These are phyloP conservation scores for Russula vinacea DNA, from an alignment of 768 basidiomycete species.

Conservation along the genomic window DNA sequence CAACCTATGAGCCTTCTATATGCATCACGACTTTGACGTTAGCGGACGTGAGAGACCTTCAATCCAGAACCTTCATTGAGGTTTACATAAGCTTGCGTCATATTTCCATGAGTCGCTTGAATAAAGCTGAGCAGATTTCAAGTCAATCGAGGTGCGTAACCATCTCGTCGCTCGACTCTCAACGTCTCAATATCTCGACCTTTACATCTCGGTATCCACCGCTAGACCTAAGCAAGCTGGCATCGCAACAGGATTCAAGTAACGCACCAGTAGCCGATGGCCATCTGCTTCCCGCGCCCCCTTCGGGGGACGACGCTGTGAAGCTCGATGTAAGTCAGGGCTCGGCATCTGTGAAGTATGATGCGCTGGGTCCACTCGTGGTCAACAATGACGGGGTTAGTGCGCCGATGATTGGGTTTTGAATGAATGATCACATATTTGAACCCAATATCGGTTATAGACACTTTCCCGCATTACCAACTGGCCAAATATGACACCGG, in stretches of 20 bases:
- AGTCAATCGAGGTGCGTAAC: background rate
- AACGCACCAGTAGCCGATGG: background rate
- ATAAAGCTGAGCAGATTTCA: background rate
- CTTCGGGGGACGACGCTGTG: background rate
- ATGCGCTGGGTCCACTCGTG: constrained; percentile 20
- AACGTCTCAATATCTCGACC: too few relatives aligned
- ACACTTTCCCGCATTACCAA: constrained; percentile 27
- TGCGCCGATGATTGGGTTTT: background rate
- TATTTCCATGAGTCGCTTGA: background rate
- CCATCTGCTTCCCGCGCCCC: constrained; percentile 13
- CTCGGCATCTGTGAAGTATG: constrained; percentile 21
- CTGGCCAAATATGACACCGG: constrained; percentile 24
- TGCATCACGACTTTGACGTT: background rate
- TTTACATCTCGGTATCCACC: too few relatives aligned
- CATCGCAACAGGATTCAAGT: constrained; percentile 2
- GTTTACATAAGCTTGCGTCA: constrained; percentile 22
- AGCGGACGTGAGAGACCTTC: background rate
- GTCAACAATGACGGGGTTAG: constrained; percentile 27
- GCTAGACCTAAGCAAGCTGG: constrained; percentile 6
- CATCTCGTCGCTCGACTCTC: background rate
- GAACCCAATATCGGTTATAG: background rate
- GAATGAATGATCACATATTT: constrained; percentile 1
- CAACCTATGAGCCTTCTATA: background rate
- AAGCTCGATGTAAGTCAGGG: constrained; percentile 18
- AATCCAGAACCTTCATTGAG: background rate